Evolutionary conservation across 306 rosid species (phyloP).

Genomic region (Cucurbita maxima): DNA sequence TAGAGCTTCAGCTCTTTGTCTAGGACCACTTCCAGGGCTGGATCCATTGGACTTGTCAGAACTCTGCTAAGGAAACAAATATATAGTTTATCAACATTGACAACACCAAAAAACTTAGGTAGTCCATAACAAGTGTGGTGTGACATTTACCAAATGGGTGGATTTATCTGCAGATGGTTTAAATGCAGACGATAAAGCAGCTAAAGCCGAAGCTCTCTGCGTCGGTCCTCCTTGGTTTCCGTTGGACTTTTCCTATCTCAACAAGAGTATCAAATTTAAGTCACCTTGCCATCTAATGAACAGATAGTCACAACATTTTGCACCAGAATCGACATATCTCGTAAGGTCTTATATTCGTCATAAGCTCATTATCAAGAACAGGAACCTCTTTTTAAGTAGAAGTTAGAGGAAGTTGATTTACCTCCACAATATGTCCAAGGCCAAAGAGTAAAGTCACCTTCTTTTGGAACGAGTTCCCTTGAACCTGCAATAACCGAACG

Average conservation of each 20-base stretch:
- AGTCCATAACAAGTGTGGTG: background rate
- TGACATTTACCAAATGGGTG: conserved; percentile 22
- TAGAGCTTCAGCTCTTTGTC: conserved; percentile 97
- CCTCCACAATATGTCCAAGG: conserved; percentile 74
- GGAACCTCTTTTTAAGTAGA: background rate
- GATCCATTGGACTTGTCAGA: conserved; percentile 61
- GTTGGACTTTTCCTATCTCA: conserved; percentile 33
- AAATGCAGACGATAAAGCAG: conserved; percentile 47
- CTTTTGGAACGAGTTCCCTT: conserved; percentile 95
- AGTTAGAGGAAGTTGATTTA: conserved; percentile 17
- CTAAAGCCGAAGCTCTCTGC: conserved; percentile 52
- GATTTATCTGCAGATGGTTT: conserved; percentile 35
- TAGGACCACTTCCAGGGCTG: conserved; percentile 65
- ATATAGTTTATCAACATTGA: background rate
- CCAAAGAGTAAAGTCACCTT: conserved; percentile 70
- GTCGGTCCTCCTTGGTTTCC: conserved; percentile 48
- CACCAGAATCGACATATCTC: background rate
- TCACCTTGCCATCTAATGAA: background rate
- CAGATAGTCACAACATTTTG: background rate
- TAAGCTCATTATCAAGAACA: background rate
- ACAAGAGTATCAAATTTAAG: background rate
- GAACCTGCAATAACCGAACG: conserved; percentile 36
- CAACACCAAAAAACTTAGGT: background rate
- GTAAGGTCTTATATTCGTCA: background rate
- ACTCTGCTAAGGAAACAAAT: conserved; percentile 12